Conservation (phyloP, 1,284 basidiomycete genomes). For the Puccinia hordei region DNA sequence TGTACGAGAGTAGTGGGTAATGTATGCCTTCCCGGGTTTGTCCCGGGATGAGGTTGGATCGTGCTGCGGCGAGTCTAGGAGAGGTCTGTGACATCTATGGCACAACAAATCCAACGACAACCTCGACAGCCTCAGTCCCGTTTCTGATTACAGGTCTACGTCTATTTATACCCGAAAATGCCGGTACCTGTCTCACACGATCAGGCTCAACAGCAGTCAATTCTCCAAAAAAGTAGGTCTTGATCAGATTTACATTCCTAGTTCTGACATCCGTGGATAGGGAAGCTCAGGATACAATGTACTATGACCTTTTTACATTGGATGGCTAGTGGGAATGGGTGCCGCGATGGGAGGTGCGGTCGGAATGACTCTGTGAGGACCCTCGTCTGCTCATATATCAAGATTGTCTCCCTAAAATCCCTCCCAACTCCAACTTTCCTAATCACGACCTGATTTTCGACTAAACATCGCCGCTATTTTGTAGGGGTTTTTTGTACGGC, state of each 20-base stretch:
- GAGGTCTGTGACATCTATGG: no score
- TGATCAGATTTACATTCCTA: background rate
- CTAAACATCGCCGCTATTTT: background rate
- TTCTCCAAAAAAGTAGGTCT: slow-evolving; percentile 36
- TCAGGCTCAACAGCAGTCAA: slow-evolving; percentile 24
- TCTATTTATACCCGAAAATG: background rate
- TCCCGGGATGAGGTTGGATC: no score
- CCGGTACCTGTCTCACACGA: background rate
- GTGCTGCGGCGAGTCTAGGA: no score
- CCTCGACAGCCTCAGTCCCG: background rate
- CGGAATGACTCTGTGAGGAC: slow-evolving; percentile 37
- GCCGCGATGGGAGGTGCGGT: slow-evolving; percentile 50
- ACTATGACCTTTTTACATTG: background rate
- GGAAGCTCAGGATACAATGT: background rate
- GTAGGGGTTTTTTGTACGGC: slow-evolving; percentile 45
- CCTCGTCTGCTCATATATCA: background rate
- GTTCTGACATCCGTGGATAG: background rate
- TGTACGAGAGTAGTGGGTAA: no score
- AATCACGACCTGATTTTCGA: background rate
- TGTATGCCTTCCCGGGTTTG: no score
- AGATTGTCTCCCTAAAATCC: background rate
- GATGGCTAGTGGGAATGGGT: slow-evolving; percentile 45
- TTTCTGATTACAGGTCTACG: background rate
- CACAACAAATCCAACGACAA: no score
- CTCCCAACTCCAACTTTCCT: background rate